Base-by-base conservation (phyloP, 768 basidiomycete genomes). In the Boletus patriciae region DNA sequence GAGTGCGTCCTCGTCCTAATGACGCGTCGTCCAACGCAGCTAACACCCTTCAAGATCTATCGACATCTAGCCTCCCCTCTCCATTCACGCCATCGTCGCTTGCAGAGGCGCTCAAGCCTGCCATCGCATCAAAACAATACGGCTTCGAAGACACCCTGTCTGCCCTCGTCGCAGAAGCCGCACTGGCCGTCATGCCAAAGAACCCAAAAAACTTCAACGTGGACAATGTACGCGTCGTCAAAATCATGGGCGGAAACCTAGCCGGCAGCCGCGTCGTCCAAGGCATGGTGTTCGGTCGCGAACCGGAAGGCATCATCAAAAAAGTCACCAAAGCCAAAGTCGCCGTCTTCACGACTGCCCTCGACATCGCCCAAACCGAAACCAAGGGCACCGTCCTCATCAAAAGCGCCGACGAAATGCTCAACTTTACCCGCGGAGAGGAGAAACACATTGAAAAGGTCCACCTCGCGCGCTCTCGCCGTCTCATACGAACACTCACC, bases 351-450 rank as follows among this genome's bases (percentile, higher is more conserved):
- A 98, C 96, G 0, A 91, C 86, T 59, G 88, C 91, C 1, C 79
- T 99, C 57, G 97, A 98, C 69, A 83, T 92, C 54, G 85, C 95
- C 3, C 96, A 98, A 74, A 98, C 97, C 6, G 97, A 99, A 74
- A 99, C 97, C 18, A 99, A 99, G 73, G 97, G 97, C 49, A 99
- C 97, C 9, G 97, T 98, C 12, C 81, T 99, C 46, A 83, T 99
- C 65, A 92, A 94, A 72, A 98, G 84, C 70, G 92, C 94, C 10
- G 88, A 96, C 45, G 96, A 99, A 70, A 91, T 99, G 86, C 81
- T 99, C 61, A 94, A 97, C 77, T 99, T 99, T 67, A 94, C 95
- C 0, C 80, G 83, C 4, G 97, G 94, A 18, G 97, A 99, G 74
- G 97, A 99, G 75, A 88, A 95, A 72, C 94, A 98, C 67, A 80